Conservation (phyloP, 768 basidiomycete species). For the Vararia minispora region DNA sequence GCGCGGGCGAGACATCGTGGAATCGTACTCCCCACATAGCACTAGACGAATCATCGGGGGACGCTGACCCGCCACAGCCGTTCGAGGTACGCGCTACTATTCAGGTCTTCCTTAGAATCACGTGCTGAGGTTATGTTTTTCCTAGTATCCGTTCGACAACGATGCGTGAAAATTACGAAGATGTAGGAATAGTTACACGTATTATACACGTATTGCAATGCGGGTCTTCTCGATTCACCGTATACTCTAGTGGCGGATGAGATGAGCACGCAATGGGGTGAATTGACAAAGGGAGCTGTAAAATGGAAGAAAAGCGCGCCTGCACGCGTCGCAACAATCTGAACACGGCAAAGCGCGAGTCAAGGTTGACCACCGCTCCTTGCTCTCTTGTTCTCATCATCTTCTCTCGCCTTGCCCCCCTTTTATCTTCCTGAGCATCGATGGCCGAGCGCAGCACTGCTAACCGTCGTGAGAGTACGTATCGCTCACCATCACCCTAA, state of each 20-base stretch:
- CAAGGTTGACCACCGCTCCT: too few species aligned
- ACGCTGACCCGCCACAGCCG: slow-evolving; percentile 63
- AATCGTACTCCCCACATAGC: too few species aligned
- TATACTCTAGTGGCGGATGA: too few species aligned
- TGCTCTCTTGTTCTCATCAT: slow-evolving; percentile 1
- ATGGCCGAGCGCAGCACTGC: slow-evolving; percentile 11
- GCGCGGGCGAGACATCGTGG: too few species aligned
- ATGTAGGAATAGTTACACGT: not conserved
- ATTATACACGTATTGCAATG: slow-evolving; percentile 3
- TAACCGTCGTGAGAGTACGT: slow-evolving; percentile 14
- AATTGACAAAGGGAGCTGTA: too few species aligned
- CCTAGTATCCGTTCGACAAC: slow-evolving; percentile 67
- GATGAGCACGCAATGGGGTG: too few species aligned
- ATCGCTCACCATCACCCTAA: slow-evolving; percentile 20
- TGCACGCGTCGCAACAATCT: too few species aligned
- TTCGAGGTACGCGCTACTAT: slow-evolving; percentile 59
- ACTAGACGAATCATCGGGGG: slow-evolving; percentile 57
- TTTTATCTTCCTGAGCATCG: not conserved
- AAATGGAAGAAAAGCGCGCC: too few species aligned
- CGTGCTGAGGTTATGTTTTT: slow-evolving; percentile 15
- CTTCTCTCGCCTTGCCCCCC: slow-evolving; percentile 5
- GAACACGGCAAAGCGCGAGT: too few species aligned
- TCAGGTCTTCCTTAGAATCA: slow-evolving; percentile 1
- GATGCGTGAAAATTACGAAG: slow-evolving; percentile 31
- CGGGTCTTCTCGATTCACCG: too few species aligned